These are phyloP conservation scores for Verticillium klebahnii DNA, from an alignment of 2,329 filamentous ascomycete species.

Conservation along the genomic window DNA sequence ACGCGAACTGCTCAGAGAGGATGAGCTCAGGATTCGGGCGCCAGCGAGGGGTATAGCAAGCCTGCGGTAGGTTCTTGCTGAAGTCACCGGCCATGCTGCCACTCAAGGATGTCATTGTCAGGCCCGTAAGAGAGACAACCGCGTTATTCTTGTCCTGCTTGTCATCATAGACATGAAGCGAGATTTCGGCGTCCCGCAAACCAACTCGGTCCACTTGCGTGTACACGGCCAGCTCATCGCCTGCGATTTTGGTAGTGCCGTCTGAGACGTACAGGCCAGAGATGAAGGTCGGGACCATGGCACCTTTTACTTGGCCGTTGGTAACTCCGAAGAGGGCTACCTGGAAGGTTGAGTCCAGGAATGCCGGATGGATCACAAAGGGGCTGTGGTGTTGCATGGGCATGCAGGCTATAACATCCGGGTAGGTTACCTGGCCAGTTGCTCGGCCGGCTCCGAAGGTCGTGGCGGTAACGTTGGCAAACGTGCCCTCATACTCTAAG, in stretches of 20 bases:
- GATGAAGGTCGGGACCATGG: slow-evolving; percentile 4
- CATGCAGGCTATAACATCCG: slow-evolving; percentile 10
- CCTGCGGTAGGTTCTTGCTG: neutral
- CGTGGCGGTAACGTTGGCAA: slow-evolving; percentile 12
- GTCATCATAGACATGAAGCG: neutral
- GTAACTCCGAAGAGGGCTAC: neutral
- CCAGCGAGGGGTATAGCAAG: neutral
- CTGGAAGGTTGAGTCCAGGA: slow-evolving; percentile 6
- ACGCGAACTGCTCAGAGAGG: neutral
- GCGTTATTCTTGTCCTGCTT: neutral
- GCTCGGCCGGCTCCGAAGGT: neutral
- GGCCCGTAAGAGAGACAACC: neutral
- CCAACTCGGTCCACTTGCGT: slow-evolving; percentile 1
- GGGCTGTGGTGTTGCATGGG: slow-evolving; percentile 10
- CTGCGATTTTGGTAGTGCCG: neutral
- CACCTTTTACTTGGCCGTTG: neutral
- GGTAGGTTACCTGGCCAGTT: slow-evolving; percentile 5
- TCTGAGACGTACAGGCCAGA: slow-evolving; percentile 1
- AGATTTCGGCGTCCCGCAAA: neutral
- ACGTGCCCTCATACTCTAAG: slow-evolving; percentile 13
- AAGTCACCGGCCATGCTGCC: neutral
- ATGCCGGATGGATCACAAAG: slow-evolving; percentile 10
- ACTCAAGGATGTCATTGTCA: neutral
- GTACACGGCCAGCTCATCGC: slow-evolving; percentile 1
- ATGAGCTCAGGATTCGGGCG: neutral